Percentiles rank a stretch among this genome's conserved stretches.
phyloP scores from a whole-genome alignment of 1,139 yeast genomes.

The Williopsis jadinii region DNA sequence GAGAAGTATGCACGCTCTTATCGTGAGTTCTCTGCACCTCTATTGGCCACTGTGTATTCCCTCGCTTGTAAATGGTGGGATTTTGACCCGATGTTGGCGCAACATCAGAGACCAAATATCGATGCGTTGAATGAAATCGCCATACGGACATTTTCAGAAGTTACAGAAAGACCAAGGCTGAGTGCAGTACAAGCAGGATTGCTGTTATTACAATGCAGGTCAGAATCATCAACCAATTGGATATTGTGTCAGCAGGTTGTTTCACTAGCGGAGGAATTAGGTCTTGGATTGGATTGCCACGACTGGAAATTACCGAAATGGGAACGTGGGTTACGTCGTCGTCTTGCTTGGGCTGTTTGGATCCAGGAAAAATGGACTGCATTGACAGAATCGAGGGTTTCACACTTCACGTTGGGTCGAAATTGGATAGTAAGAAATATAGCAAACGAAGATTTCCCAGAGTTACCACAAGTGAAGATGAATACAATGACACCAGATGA shows the following conservation, averaged over 20 bases:
- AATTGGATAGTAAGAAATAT: slow-evolving; percentile 67
- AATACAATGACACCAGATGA: slow-evolving; percentile 13
- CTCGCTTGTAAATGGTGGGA: slow-evolving; percentile 83
- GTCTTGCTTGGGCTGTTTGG: slow-evolving; percentile 92
- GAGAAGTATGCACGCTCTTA: slow-evolving; percentile 74
- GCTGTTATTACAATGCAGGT: slow-evolving; percentile 59
- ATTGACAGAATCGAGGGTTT: slow-evolving; percentile 69
- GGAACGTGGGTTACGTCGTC: slow-evolving; percentile 79
- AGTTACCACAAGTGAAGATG: slow-evolving; percentile 26
- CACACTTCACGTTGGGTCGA: slow-evolving; percentile 55
- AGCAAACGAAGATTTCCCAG: slow-evolving; percentile 70
- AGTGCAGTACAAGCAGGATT: slow-evolving; percentile 80
- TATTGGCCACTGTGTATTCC: slow-evolving; percentile 69
- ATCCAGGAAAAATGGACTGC: slow-evolving; percentile 86
- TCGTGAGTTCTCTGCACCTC: slow-evolving; percentile 70
- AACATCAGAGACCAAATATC: slow-evolving; percentile 62
- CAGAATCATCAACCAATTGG: slow-evolving; percentile 55
- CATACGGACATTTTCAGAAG: slow-evolving; percentile 44
- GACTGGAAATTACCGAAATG: slow-evolving; percentile 87
- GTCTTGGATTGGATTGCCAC: slow-evolving; percentile 78
- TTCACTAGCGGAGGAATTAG: slow-evolving; percentile 78
- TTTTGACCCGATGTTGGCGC: slow-evolving; percentile 57
- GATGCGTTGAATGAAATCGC: slow-evolving; percentile 52
- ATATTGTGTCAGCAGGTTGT: slow-evolving; percentile 80
- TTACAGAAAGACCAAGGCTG: slow-evolving; percentile 64